Evolutionary conservation across 306 rosid species (phyloP).

Genomic region (Elaeagnus macrophylla): DNA sequence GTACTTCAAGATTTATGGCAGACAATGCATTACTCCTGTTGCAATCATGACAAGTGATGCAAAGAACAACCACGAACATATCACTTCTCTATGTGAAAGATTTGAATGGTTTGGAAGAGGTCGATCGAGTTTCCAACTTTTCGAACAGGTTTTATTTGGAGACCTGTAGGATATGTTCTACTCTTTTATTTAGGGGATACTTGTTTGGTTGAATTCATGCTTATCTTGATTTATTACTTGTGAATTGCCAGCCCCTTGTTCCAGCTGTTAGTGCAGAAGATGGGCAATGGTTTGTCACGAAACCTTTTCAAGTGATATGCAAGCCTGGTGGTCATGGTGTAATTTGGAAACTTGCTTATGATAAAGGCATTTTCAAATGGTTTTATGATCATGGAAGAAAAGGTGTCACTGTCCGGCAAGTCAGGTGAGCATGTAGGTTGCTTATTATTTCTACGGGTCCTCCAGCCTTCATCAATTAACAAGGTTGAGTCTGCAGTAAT

Average conservation of each 20-base stretch:
- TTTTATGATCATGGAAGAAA: slow-evolving; percentile 77
- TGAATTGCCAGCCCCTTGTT: slow-evolving; percentile 83
- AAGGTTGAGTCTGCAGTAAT: slow-evolving; percentile 57
- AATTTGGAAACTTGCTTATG: slow-evolving; percentile 92
- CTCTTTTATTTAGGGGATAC: slow-evolving; percentile 8
- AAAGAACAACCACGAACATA: slow-evolving; percentile 72
- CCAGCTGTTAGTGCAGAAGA: slow-evolving; percentile 83
- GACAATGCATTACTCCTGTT: slow-evolving; percentile 86
- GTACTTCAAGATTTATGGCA: slow-evolving; percentile 81
- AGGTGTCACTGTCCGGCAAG: slow-evolving; percentile 95
- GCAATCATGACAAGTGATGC: slow-evolving; percentile 98
- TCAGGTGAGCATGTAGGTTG: slow-evolving; percentile 49
- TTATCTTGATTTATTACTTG: slow-evolving; percentile 19
- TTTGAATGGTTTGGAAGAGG: slow-evolving; percentile 95
- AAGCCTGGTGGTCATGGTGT: slow-evolving; percentile 99
- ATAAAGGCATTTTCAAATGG: slow-evolving; percentile 86
- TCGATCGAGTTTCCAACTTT: slow-evolving; percentile 84
- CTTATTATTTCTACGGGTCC: slow-evolving; percentile 10
- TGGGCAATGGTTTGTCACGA: slow-evolving; percentile 76
- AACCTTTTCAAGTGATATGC: slow-evolving; percentile 66
- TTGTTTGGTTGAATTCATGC: slow-evolving; percentile 15
- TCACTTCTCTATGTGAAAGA: slow-evolving; percentile 67
- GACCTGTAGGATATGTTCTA: slow-evolving; percentile 16
- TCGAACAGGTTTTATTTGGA: slow-evolving; percentile 77
- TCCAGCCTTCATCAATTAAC: slow-evolving; percentile 11